Base-by-base conservation (phyloP, 2,329 filamentous ascomycete genomes). In the Fusarium coffeatum region DNA sequence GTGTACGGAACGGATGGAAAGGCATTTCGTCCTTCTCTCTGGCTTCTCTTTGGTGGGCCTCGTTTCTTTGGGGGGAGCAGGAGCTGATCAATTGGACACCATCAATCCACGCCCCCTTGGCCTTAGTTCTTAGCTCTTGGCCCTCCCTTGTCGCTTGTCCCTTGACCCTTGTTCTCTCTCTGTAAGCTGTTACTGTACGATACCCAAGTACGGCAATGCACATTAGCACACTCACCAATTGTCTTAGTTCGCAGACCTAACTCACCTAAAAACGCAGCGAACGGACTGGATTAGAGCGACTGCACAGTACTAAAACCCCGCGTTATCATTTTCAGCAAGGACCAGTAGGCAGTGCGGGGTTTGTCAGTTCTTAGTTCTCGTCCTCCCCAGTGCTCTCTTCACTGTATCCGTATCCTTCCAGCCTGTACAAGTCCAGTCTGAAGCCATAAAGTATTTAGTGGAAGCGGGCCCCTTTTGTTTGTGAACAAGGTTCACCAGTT, bases 271-370 rank as follows among this genome's bases (percentile, higher is more conserved):
- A 50, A 34, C 23, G 41, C 51, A 55, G 40, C 40, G 25, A 30
- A 49, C 47, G 30, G 32, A 27, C 49, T 41, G 49, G 30, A 6
- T 15, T 23, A 25, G 8, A 9, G 20, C 3, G 15, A 22, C 16
- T 30, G 32, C 23, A 54, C 50, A 45, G 37, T 54, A 54, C 53
- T 46, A 32, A 50, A 65, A 66, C 63, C 68, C 69, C 65, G 65
- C 68, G 59, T 68, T 72, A 72, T 71, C 64, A 40, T 40, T 51
- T 51, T 12, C 22, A 51, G 46, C 42, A 51, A 48, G 32, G 32
- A n/a, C 67, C 64, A 66, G 59, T 67, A 62, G 42, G 57, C 55
- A 45, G 48, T 72, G 69, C 66, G 69, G 69, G 66, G 69, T 72
- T 66, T 71, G 68, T 54, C 62, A 59, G 34, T 37, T 37, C 34